These are phyloP conservation scores for Solanum chmielewskii DNA, from an alignment of 257 asterid genomes.

Conservation along the genomic window DNA sequence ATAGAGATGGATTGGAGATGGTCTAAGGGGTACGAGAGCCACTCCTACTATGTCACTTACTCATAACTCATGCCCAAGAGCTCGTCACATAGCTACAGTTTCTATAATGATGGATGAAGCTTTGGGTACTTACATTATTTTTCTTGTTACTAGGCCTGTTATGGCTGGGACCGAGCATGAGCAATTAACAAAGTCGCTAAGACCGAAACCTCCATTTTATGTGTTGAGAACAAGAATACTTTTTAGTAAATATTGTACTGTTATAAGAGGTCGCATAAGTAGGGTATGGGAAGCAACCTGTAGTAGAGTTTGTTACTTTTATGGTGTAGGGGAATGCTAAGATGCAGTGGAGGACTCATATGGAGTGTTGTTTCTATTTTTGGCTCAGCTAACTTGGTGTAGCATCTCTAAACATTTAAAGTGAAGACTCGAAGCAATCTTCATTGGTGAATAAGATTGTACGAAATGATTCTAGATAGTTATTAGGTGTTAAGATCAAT, in stretches of 20 bases:
- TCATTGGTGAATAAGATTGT: too few species aligned
- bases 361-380: neutral
- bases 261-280: neutral
- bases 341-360: neutral
- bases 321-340: neutral
- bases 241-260: neutral
- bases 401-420: too few species aligned
- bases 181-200: neutral
- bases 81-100: neutral
- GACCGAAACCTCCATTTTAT: neutral
- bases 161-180: neutral
- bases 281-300: neutral
- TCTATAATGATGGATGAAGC: neutral
- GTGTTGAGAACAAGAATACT: too few species aligned
- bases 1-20: too few species aligned
- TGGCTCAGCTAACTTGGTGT: neutral
- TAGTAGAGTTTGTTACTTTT: neutral
- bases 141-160: neutral
- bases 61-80: neutral
- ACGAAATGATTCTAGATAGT: too few species aligned
- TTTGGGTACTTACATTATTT: neutral
- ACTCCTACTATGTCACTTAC: neutral
- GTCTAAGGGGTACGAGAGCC: neutral
- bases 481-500: neutral
- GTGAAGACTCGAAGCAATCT: too few species aligned